Evolutionary conservation across 78 protist genomes (phyloP).

Genomic region (Tieghemostelium lacteum): DNA sequence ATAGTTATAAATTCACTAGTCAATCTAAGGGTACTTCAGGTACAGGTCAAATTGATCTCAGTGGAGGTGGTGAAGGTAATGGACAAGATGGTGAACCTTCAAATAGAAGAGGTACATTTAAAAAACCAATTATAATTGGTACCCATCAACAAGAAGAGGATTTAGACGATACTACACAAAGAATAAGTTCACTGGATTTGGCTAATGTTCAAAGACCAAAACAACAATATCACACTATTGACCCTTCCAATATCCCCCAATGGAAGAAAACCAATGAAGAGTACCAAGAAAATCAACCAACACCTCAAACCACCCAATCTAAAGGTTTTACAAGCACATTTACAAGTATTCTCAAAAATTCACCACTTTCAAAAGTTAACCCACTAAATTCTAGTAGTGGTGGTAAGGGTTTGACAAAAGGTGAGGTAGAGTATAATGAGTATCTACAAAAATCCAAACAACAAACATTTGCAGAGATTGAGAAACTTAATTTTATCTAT

Average conservation of each 20-base stretch:
- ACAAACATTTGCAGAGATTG: conserved; percentile 37
- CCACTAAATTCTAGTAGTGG: not conserved
- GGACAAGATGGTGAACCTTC: conserved; percentile 1
- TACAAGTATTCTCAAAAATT: not conserved
- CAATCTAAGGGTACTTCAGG: not conserved
- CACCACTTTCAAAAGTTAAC: not conserved
- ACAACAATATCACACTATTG: conserved; percentile 76
- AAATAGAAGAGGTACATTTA: conserved; percentile 46
- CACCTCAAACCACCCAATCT: conserved; percentile 25
- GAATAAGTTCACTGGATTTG: conserved; percentile 54
- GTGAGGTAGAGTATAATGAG: conserved; percentile 56
- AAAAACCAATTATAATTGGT: conserved; percentile 69
- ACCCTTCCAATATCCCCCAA: conserved; percentile 63
- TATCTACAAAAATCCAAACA: conserved; percentile 16
- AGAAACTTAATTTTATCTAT: conserved; percentile 39
- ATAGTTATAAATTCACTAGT: not conserved
- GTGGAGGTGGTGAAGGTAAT: not conserved
- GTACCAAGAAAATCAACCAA: not conserved
- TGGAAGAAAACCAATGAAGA: conserved; percentile 59
- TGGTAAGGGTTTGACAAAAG: conserved; percentile 15
- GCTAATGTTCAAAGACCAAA: conserved; percentile 64
- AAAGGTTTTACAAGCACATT: not conserved
- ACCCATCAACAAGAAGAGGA: not conserved
- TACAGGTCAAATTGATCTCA: not conserved
- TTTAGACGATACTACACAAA: not conserved